These are phyloP conservation scores for Danielozyma ontarioensis DNA, from an alignment of 805 yeast genomes.

Conservation along the genomic window DNA sequence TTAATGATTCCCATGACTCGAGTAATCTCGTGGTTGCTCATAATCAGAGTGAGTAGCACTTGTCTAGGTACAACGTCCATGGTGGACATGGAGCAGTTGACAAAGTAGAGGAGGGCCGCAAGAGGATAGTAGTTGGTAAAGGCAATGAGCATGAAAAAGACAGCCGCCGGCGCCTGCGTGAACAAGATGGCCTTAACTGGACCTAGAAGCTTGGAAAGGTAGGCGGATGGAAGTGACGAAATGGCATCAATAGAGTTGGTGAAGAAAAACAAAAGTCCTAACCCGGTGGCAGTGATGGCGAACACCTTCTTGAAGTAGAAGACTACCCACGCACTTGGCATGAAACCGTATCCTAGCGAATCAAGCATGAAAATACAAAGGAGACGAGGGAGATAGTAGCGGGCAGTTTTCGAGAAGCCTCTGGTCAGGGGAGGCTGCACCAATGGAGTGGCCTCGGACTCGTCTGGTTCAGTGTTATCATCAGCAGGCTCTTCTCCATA, in stretches of 20 bases:
- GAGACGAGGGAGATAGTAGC: conserved; percentile 40
- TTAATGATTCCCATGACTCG: conserved; percentile 82
- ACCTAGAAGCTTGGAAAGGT: conserved; percentile 61
- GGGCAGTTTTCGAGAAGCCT: conserved; percentile 40
- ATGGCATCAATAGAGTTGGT: conserved; percentile 60
- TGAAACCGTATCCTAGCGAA: conserved; percentile 83
- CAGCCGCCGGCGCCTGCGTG: conserved; percentile 75
- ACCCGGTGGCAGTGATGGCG: conserved; percentile 44
- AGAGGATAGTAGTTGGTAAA: conserved; percentile 22
- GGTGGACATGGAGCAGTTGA: conserved; percentile 46
- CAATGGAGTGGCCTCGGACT: not conserved
- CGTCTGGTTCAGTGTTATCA: conserved; percentile 11
- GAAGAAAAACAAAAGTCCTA: conserved; percentile 65
- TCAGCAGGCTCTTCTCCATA: conserved; percentile 14
- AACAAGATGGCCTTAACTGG: conserved; percentile 71
- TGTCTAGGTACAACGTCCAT: conserved; percentile 95
- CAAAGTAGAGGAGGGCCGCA: conserved; percentile 55
- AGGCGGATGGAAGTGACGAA: conserved; percentile 74
- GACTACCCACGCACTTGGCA: conserved; percentile 85
- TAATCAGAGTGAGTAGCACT: conserved; percentile 64
- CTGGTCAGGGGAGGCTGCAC: conserved; percentile 12
- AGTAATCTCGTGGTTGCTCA: conserved; percentile 60
- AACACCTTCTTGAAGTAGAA: conserved; percentile 67
- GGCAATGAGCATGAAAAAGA: conserved; percentile 45
- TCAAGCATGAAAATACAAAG: conserved; percentile 71